These are phyloP conservation scores for Berberis thunbergii DNA, from an alignment of 164 flowering plant genomes.

Conservation along the genomic window DNA sequence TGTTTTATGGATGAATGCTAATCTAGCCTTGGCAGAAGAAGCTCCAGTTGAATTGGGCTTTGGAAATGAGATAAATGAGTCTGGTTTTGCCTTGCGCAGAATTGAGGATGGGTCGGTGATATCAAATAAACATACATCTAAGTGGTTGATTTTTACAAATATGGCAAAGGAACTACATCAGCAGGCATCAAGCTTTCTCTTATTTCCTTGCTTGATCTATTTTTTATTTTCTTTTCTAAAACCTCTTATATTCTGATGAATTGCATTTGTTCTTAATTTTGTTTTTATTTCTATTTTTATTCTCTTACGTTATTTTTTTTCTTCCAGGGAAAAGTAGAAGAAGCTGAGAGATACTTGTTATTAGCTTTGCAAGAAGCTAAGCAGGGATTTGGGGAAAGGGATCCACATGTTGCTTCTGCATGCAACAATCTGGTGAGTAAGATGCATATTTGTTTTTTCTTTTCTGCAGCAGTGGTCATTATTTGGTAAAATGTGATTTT, in stretches of 20 bases:
- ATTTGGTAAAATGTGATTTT: too few relatives aligned
- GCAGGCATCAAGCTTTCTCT: constrained; percentile 8
- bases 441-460: too few relatives aligned
- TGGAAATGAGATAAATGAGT: constrained; percentile 27
- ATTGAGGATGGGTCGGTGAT: constrained; percentile 80
- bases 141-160: constrained; percentile 91
- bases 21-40: constrained; percentile 53
- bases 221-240: too few relatives aligned
- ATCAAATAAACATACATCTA: constrained; percentile 79
- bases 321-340: constrained; percentile 46
- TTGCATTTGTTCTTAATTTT: too few relatives aligned
- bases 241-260: too few relatives aligned
- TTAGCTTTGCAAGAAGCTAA: constrained; percentile 82
- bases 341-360: constrained; percentile 66
- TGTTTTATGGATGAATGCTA: constrained; percentile 33
- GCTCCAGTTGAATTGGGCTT: constrained; percentile 22
- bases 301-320: too few relatives aligned
- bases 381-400: constrained; percentile 82
- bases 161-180: constrained; percentile 58
- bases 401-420: constrained; percentile 92
- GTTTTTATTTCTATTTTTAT: too few relatives aligned
- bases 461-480: too few relatives aligned
- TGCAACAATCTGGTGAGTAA: constrained; percentile 56
- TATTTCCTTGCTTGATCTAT: too few relatives aligned
- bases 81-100: constrained; percentile 35